Conservation (phyloP, 805 yeast species). For the Kurtzmaniella fragi region DNA sequence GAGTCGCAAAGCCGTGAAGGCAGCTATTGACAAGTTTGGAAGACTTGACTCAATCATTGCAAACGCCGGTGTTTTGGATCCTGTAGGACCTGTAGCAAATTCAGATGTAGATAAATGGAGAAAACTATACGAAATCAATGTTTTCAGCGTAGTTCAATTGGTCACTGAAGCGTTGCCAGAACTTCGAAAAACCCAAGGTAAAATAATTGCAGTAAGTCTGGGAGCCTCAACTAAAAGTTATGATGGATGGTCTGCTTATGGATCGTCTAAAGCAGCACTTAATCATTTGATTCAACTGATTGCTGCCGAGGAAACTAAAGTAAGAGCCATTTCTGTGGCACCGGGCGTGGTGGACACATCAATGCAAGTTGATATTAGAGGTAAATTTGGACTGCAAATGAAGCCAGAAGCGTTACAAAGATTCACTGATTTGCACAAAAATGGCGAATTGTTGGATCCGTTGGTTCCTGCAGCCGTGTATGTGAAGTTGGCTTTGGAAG, state of each 20-base stretch:
- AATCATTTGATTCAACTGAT: constrained; percentile 69
- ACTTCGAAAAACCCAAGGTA: constrained; percentile 53
- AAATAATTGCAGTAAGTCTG: constrained; percentile 75
- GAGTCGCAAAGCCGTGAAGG: constrained; percentile 33
- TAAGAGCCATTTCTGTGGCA: constrained; percentile 70
- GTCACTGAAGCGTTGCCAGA: constrained; percentile 53
- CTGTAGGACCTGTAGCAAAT: constrained; percentile 54
- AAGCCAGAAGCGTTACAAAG: constrained; percentile 49
- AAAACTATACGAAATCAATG: constrained; percentile 64
- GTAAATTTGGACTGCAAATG: constrained; percentile 57
- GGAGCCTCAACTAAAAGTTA: constrained; percentile 71
- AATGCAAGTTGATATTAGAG: constrained; percentile 83
- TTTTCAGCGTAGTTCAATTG: constrained; percentile 67
- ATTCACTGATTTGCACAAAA: constrained; percentile 59
- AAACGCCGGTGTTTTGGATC: constrained; percentile 81
- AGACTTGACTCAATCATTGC: constrained; percentile 60
- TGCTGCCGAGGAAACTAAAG: constrained; percentile 59
- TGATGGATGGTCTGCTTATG: constrained; percentile 88
- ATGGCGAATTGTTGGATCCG: constrained; percentile 59
- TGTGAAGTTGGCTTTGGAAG: constrained; percentile 59
- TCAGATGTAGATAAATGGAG: constrained; percentile 59
- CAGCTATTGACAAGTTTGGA: constrained; percentile 49
- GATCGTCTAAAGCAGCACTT: constrained; percentile 86
- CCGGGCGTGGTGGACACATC: constrained; percentile 93
- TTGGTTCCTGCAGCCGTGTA: constrained; percentile 67